Evolutionary conservation across 2,329 filamentous ascomycete genomes (phyloP).

Genomic region (Nigrospora osmanthi): DNA sequence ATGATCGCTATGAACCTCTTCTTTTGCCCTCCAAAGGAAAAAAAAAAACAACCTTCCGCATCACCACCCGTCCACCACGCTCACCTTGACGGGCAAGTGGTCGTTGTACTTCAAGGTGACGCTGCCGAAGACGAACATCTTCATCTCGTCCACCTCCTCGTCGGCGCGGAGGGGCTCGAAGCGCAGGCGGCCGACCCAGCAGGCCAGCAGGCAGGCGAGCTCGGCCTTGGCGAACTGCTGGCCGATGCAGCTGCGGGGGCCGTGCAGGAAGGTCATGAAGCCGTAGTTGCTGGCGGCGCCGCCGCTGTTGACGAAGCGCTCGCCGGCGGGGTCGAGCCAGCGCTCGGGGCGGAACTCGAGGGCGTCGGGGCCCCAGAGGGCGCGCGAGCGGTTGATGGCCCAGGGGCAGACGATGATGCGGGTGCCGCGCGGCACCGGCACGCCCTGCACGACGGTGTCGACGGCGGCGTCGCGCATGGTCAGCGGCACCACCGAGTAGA

Average conservation of each 20-base stretch:
- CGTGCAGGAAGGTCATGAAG: slow-evolving; percentile 62
- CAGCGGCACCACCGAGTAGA: slow-evolving; percentile 58
- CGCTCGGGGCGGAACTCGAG: slow-evolving; percentile 61
- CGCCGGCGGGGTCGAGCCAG: slow-evolving; percentile 44
- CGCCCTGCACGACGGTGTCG: slow-evolving; percentile 47
- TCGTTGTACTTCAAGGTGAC: neutral
- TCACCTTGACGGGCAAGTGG: neutral
- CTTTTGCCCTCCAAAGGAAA: too few species aligned
- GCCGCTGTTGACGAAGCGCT: slow-evolving; percentile 42
- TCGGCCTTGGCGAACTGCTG: slow-evolving; percentile 66
- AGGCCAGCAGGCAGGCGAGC: slow-evolving; percentile 64
- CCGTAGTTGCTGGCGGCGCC: slow-evolving; percentile 63
- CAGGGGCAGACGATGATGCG: slow-evolving; percentile 48
- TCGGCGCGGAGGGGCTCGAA: slow-evolving; percentile 50
- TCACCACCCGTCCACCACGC: neutral
- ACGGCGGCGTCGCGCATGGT: slow-evolving; percentile 53
- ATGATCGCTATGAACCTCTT: neutral
- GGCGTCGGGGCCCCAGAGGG: slow-evolving; percentile 62
- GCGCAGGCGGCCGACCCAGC: slow-evolving; percentile 57
- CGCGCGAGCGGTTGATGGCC: slow-evolving; percentile 54
- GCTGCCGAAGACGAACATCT: neutral
- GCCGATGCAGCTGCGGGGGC: slow-evolving; percentile 64
- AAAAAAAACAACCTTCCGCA: too few species aligned
- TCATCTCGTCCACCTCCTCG: slow-evolving; percentile 29
- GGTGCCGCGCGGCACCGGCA: slow-evolving; percentile 58